These are phyloP conservation scores for Ustilago trichophora DNA, from an alignment of 1,284 basidiomycete species.

Conservation along the genomic window DNA sequence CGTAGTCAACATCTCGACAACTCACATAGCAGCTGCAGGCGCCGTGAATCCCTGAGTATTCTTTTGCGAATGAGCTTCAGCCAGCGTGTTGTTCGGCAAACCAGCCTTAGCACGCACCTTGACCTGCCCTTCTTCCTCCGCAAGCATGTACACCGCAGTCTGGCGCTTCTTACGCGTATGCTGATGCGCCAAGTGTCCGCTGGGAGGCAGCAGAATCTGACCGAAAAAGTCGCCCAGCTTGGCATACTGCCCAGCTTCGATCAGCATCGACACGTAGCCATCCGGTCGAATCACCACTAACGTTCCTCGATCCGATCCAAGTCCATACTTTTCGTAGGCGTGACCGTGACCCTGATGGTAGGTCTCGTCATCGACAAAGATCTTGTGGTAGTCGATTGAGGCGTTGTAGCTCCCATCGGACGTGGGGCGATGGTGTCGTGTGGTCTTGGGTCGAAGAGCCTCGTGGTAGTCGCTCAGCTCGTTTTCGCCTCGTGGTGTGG, in stretches of 20 bases:
- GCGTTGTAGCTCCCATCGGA: slow-evolving; percentile 21
- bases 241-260: slow-evolving; percentile 2
- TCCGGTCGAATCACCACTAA: slow-evolving; percentile 34
- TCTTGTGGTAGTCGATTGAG: slow-evolving; percentile 35
- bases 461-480: slow-evolving; percentile 19
- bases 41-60: slow-evolving; percentile 10
- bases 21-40: slow-evolving; percentile 18
- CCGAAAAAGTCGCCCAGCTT: slow-evolving; percentile 24
- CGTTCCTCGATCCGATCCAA: slow-evolving; percentile 18
- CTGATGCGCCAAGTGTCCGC: slow-evolving; percentile 14
- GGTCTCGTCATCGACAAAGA: slow-evolving; percentile 31
- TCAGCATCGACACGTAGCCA: slow-evolving; percentile 32
- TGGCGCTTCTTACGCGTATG: slow-evolving; percentile 23
- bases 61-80: slow-evolving; percentile 16
- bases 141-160: slow-evolving; percentile 13
- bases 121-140: neutral
- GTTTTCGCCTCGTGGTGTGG: slow-evolving; percentile 11
- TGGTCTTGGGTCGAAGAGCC: slow-evolving; percentile 13
- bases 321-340: slow-evolving; percentile 27
- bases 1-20: no score
- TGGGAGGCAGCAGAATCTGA: slow-evolving; percentile 9
- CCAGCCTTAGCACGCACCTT: slow-evolving; percentile 4
- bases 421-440: slow-evolving; percentile 18
- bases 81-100: slow-evolving; percentile 13
- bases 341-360: slow-evolving; percentile 34